Base-by-base conservation (phyloP, 768 basidiomycete genomes). In the Tulasnella sp. region DNA sequence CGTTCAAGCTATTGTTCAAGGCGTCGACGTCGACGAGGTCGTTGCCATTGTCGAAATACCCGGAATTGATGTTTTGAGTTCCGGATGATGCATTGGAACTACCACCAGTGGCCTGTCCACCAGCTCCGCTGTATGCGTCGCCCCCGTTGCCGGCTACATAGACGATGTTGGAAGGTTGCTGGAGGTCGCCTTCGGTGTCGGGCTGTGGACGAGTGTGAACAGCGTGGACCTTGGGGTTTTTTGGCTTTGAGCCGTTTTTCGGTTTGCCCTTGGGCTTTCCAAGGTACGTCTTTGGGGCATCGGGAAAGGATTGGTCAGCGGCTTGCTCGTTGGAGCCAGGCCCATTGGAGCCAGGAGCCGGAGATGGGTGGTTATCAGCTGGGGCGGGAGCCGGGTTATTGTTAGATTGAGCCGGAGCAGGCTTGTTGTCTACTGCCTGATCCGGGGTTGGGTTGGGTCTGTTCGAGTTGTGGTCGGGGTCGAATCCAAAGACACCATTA, bases 81-180 rank as follows among this genome's bases (percentile, higher is more conserved):
- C 49, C 40, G 34, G 73, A 54, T 25, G 49, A 29, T 6, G 54
- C 37, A 22, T 67, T 49, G 52, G 45, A 1, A 25, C 36, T 15
- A 19, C 52, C 73, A 14, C 73, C 54, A 2, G 49, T 52, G 7
- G 73, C 73, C 37, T 74, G 29, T 3, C 73, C 73, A 8, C 73
- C 73, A 74, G 73, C 15, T 1, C 73, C 73, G 37, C 49, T 54
- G 7, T 25, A 31, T 17, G 73, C 73, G 73, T 74, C 58, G 14
- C 73, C 73, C 19, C 73, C 73, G 36, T 74, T 74, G 31, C 73
- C 73, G 25, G 73, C 73, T 12, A 74, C 54, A 29, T 74, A 54
- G 19, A 40, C 39, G 0, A 39, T 3, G 25, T 42, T 37, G 34
- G 49, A 70, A 69, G 68, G 68, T 22, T 37, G 68, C 36, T 38